Conservation (phyloP, 2,329 filamentous ascomycete species). For the Fusarium setosum region DNA sequence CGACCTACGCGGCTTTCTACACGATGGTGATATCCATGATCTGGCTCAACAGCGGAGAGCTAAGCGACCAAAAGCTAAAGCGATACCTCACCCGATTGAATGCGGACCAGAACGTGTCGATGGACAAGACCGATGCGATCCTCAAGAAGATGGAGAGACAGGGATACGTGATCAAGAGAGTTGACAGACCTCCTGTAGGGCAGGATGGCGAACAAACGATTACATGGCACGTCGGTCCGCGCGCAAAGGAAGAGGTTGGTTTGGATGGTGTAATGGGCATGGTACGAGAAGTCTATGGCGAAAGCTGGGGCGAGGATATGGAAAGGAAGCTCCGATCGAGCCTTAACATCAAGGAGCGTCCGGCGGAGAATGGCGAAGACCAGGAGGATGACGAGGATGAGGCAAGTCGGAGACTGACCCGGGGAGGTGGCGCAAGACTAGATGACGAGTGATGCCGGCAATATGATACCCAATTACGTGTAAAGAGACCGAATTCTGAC, state of each 20-base stretch:
- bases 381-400: slow-evolving; percentile 37
- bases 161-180: slow-evolving; percentile 81
- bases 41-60: slow-evolving; percentile 75
- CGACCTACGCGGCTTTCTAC: slow-evolving; percentile 84
- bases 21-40: slow-evolving; percentile 84
- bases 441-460: slow-evolving; percentile 3
- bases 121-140: slow-evolving; percentile 80
- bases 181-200: slow-evolving; percentile 67
- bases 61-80: slow-evolving; percentile 83
- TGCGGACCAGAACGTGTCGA: slow-evolving; percentile 77
- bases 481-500: background rate
- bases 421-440: slow-evolving; percentile 1
- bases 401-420: slow-evolving; percentile 18
- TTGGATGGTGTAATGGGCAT: slow-evolving; percentile 79
- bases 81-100: slow-evolving; percentile 81
- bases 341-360: slow-evolving; percentile 61
- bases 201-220: slow-evolving; percentile 78
- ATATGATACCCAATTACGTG: slow-evolving; percentile 35
- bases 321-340: slow-evolving; percentile 71
- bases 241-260: slow-evolving; percentile 87
- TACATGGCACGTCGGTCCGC: slow-evolving; percentile 86
- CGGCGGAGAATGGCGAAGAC: slow-evolving; percentile 37
- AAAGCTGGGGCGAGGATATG: slow-evolving; percentile 61
- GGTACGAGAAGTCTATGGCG: slow-evolving; percentile 70
- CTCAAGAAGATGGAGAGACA: slow-evolving; percentile 82